phyloP scores from a whole-genome alignment of 176 grass and related monocot species.

The Zizania latifolia region DNA sequence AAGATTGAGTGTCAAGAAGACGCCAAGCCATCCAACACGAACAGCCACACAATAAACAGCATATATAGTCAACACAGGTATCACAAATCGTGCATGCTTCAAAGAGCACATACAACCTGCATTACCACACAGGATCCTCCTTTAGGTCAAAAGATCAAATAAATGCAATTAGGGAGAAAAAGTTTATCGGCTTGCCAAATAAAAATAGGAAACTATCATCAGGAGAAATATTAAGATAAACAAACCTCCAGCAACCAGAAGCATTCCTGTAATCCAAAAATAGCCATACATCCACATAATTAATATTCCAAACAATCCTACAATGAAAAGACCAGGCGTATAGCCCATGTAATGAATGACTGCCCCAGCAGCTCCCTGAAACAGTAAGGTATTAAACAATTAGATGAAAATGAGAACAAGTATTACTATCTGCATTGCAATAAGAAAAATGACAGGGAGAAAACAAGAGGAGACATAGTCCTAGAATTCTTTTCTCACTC shows the following conservation, averaged over 20 bases:
- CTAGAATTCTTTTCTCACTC: background rate
- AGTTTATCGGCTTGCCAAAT: too few relatives aligned
- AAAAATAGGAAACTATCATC: background rate
- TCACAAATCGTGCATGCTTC: constrained; percentile 83
- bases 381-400: constrained; percentile 22
- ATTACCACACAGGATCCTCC: constrained; percentile 15
- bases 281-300: constrained; percentile 94
- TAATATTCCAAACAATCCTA: constrained; percentile 82
- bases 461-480: background rate
- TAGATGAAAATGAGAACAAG: constrained; percentile 5
- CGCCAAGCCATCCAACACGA: constrained; percentile 71
- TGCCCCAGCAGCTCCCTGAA: constrained; percentile 74
- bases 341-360: constrained; percentile 75
- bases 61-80: constrained; percentile 71
- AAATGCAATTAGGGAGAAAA: background rate
- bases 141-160: constrained; percentile 21
- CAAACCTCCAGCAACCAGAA: constrained; percentile 86
- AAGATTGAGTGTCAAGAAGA: constrained; percentile 77
- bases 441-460: constrained; percentile 8
- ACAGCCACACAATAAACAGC: constrained; percentile 72
- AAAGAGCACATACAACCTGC: constrained; percentile 93
- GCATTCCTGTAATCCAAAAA: constrained; percentile 91
- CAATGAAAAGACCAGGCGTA: constrained; percentile 72
- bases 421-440: background rate
- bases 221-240: constrained; percentile 13